Conservation (phyloP, 176 grass and related monocot genomes). For the Eleusine indica region DNA sequence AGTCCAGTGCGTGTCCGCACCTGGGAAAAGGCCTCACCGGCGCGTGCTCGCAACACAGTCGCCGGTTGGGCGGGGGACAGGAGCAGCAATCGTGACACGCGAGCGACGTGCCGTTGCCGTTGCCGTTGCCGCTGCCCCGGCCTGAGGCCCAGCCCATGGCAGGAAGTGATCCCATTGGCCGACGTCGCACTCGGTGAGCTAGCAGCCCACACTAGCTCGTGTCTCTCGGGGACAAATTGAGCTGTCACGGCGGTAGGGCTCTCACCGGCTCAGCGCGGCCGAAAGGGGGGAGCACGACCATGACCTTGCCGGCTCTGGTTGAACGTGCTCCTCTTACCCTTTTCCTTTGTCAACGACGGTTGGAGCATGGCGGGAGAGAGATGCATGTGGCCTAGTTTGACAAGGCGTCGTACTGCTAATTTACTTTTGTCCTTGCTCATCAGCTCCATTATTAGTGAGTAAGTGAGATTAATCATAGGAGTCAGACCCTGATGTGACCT, state of each 20-base stretch:
- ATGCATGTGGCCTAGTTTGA: not conserved
- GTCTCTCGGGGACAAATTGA: slow-evolving; percentile 8
- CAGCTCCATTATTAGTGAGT: too few species aligned
- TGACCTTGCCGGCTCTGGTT: slow-evolving; percentile 8
- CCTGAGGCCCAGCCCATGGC: too few species aligned
- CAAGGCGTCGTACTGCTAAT: too few species aligned
- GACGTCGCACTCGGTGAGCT: slow-evolving; percentile 30
- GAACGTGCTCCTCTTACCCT: slow-evolving; percentile 4
- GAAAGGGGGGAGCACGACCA: slow-evolving; percentile 29
- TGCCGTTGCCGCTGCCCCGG: not conserved
- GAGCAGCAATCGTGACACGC: not conserved
- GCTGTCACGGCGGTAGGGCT: slow-evolving; percentile 26
- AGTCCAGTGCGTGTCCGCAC: not conserved
- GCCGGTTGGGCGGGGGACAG: too few species aligned
- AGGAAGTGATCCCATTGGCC: slow-evolving; percentile 5
- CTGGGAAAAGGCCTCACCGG: not conserved
- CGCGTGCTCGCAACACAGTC: not conserved
- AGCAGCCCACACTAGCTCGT: slow-evolving; percentile 42
- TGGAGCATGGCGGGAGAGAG: too few species aligned
- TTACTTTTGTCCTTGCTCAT: too few species aligned
- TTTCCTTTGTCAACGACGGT: slow-evolving; percentile 37
- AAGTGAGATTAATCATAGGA: not conserved
- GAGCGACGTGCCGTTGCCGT: not conserved
- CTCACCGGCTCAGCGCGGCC: slow-evolving; percentile 3
- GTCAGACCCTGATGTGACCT: slow-evolving; percentile 29